Base-by-base conservation (phyloP, 2,329 filamentous ascomycete genomes). In the Sporothrix curviconia region DNA sequence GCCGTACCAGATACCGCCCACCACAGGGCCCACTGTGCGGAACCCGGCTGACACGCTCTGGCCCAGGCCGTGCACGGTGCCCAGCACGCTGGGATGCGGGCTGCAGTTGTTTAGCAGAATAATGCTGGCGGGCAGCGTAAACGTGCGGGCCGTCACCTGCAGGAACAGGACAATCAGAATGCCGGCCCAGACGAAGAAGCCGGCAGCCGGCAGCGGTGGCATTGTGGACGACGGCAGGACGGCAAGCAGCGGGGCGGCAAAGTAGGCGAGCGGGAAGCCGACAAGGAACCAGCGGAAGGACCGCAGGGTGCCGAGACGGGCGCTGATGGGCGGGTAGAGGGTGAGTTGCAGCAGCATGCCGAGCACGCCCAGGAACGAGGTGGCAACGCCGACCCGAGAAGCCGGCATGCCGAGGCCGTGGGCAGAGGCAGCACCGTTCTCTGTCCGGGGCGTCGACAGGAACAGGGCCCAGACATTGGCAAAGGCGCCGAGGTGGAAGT, bases 61-160 rank as follows among this genome's bases (percentile, higher is more conserved):
- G 0, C 82, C 59, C 1, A 57, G 44, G 7, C 57, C 55, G 24
- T 61, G 80, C 6, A 84, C 76, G 0, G 80, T 80, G 0, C 80
- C 80, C 12, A 84, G 68, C 2, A 82, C 79, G 53, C 74, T 78
- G 0, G 78, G 79, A 62, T 82, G 78, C 0, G 81, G 80, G 30
- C 77, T 79, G 62, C 79, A 80, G 64, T 84, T 83, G 61, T 83
- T 84, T 22, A 83, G 69, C 15, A 83, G 67, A 55, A 83, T 82
- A 49, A 82, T 80, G 65, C 76, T 80, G 4, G 78, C 78, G 0
- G 80, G 80, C 5, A 81, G 69, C 0, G 79, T 78, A 62, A 91
- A 89, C 0, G 88, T 92, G 32, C 87, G 77, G 0, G 85, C 87
- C 5, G 85, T 76, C n/a, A 90, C 87, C 66, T 91, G 87, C 7